Percentiles rank a stretch among this genome's conserved stretches.
Evolutionary conservation across 1,284 basidiomycete species (phyloP).

Genomic region (Trichosporon asahii): DNA sequence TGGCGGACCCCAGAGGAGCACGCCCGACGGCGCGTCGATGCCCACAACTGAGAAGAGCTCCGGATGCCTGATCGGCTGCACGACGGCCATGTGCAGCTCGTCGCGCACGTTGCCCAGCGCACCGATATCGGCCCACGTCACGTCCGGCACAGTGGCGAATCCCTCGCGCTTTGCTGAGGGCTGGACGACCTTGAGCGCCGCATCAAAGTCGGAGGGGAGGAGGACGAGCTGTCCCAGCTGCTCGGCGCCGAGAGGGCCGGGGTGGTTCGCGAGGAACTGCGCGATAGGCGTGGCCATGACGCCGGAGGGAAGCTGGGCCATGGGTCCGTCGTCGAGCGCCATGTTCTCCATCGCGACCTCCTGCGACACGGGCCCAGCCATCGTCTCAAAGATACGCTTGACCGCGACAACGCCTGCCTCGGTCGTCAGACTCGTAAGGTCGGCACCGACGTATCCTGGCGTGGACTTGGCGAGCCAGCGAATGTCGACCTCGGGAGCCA

Average conservation of each 20-base stretch:
- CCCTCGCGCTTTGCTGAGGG: conserved; percentile 97
- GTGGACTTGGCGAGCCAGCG: conserved; percentile 76
- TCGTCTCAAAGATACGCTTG: conserved; percentile 86
- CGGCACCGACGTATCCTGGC: conserved; percentile 95
- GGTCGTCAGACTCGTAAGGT: conserved; percentile 82
- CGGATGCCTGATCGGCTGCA: conserved; percentile 87
- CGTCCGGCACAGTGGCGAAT: conserved; percentile 92
- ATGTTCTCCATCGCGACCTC: conserved; percentile 26
- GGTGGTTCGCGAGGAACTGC: conserved; percentile 81
- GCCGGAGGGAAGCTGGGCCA: conserved; percentile 46
- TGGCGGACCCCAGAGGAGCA: conserved; percentile 96
- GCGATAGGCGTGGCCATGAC: conserved; percentile 69
- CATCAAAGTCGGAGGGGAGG: conserved; percentile 70
- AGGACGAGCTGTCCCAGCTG: conserved; percentile 79
- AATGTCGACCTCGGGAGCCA: conserved; percentile 46
- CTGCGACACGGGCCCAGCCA: conserved; percentile 58
- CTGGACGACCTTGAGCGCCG: conserved; percentile 79
- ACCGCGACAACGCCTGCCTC: conserved; percentile 95
- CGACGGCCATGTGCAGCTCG: conserved; percentile 94
- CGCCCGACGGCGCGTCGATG: conserved; percentile 81
- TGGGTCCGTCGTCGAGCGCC: conserved; percentile 37
- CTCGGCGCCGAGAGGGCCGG: conserved; percentile 65
- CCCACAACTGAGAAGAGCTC: conserved; percentile 84
- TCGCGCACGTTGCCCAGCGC: conserved; percentile 79
- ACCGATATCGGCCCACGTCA: conserved; percentile 94